These are phyloP conservation scores for Ascoidea tarda DNA, from an alignment of 805 yeast species.

Conservation along the genomic window DNA sequence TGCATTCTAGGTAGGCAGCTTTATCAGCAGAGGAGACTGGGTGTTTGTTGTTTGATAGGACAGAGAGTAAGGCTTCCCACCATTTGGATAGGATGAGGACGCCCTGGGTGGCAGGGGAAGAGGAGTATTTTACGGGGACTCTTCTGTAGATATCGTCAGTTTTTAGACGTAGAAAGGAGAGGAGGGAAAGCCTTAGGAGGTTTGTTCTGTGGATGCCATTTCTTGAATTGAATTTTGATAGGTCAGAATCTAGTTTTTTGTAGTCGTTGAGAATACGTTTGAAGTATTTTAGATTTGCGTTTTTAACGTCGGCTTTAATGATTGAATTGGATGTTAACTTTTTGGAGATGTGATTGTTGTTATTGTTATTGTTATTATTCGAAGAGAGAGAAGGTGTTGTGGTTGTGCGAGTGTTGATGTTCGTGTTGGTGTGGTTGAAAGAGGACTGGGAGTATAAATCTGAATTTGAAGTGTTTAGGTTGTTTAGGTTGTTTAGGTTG, in stretches of 20 bases:
- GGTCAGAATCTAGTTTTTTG: slow-evolving; percentile 5
- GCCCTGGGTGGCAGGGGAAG: slow-evolving; percentile 4
- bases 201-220: slow-evolving; percentile 7
- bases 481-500: too few relatives aligned
- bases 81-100: slow-evolving; percentile 23
- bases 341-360: neutral
- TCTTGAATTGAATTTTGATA: slow-evolving; percentile 6
- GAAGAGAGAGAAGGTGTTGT: neutral
- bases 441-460: neutral
- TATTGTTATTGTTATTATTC: too few relatives aligned
- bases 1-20: slow-evolving; percentile 38
- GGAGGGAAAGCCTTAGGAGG: slow-evolving; percentile 4
- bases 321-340: neutral
- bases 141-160: slow-evolving; percentile 3
- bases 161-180: slow-evolving; percentile 6
- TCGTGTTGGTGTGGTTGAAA: neutral
- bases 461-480: too few relatives aligned
- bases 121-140: neutral
- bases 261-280: slow-evolving; percentile 3
- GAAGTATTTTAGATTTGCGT: slow-evolving; percentile 1
- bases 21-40: slow-evolving; percentile 31
- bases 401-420: neutral
- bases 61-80: slow-evolving; percentile 35
- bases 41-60: slow-evolving; percentile 16
- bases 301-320: neutral